A percentile compares a stretch with the other conserved stretches of the same genome.
These are phyloP conservation scores for Hypoxylon lenormandii DNA, from an alignment of 495 filamentous ascomycete genomes.

Conservation along the genomic window DNA sequence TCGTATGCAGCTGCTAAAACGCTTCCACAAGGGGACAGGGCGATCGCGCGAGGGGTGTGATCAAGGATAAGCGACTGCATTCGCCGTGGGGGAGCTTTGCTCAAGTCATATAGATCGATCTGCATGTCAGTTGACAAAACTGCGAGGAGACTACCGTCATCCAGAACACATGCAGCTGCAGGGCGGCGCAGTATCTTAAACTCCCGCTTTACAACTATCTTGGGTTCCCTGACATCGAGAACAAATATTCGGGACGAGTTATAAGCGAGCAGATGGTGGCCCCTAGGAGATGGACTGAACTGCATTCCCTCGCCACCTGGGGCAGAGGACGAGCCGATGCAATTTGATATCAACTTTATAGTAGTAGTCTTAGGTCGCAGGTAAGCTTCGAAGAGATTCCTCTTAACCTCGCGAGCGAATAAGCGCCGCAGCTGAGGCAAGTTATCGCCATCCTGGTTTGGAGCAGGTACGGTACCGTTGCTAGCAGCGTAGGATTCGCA, in stretches of 20 bases:
- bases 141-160: slow-evolving; percentile 80
- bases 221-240: slow-evolving; percentile 70
- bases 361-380: slow-evolving; percentile 75
- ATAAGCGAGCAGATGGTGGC: slow-evolving; percentile 78
- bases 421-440: slow-evolving; percentile 71
- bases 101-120: slow-evolving; percentile 82
- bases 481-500: slow-evolving; percentile 76
- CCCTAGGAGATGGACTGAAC: slow-evolving; percentile 80
- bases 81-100: slow-evolving; percentile 69
- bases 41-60: slow-evolving; percentile 79
- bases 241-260: slow-evolving; percentile 89
- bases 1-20: slow-evolving; percentile 89
- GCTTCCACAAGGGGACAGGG: slow-evolving; percentile 80
- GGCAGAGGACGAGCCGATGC: slow-evolving; percentile 82
- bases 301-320: slow-evolving; percentile 88
- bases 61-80: slow-evolving; percentile 78
- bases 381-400: slow-evolving; percentile 84
- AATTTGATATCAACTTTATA: slow-evolving; percentile 82
- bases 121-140: slow-evolving; percentile 83
- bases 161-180: slow-evolving; percentile 79
- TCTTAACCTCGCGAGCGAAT: slow-evolving; percentile 78
- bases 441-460: slow-evolving; percentile 62
- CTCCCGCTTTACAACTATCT: slow-evolving; percentile 75
- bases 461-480: slow-evolving; percentile 56
- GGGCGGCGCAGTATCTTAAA: slow-evolving; percentile 83